phyloP scores from a whole-genome alignment of 2,329 filamentous ascomycete genomes.

The Ophiostoma populinum region DNA sequence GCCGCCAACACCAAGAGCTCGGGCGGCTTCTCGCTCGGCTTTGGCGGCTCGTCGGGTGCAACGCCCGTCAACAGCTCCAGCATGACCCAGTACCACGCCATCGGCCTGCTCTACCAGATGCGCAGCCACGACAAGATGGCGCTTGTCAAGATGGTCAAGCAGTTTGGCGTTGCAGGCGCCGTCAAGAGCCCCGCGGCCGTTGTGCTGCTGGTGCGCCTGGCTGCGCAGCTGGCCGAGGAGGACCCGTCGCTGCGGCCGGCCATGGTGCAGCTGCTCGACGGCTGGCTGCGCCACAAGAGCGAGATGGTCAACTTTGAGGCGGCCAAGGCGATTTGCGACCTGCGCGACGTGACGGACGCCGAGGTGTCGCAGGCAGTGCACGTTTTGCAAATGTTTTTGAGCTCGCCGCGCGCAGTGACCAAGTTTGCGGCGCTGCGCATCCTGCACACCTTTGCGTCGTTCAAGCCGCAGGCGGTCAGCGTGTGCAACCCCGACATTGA shows the following conservation, averaged over 20 bases:
- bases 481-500: conserved; percentile 96
- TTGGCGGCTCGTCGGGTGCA: conserved; percentile 49
- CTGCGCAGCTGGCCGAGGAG: conserved; percentile 86
- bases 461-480: conserved; percentile 85
- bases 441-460: conserved; percentile 87
- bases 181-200: conserved; percentile 91
- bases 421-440: conserved; percentile 96
- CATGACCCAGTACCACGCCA: conserved; percentile 97
- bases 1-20: conserved; percentile 80
- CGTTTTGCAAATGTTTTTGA: conserved; percentile 90
- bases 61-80: conserved; percentile 74
- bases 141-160: conserved; percentile 99
- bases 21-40: conserved; percentile 78
- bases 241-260: conserved; percentile 76
- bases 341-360: conserved; percentile 80
- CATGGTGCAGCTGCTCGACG: conserved; percentile 93
- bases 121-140: conserved; percentile 95
- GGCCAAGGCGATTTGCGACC: conserved; percentile 91
- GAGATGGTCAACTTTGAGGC: conserved; percentile 99
- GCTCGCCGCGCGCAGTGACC: conserved; percentile 83
- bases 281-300: conserved; percentile 95
- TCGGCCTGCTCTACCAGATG: conserved; percentile 96
- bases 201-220: conserved; percentile 80
- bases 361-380: conserved; percentile 88
- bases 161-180: conserved; percentile 79